Evolutionary conservation across 1,284 basidiomycete species (phyloP), one percentile per base, ranked within the genome.

Genomic region (Microbotryum lychnidis-dioicae): DNA sequence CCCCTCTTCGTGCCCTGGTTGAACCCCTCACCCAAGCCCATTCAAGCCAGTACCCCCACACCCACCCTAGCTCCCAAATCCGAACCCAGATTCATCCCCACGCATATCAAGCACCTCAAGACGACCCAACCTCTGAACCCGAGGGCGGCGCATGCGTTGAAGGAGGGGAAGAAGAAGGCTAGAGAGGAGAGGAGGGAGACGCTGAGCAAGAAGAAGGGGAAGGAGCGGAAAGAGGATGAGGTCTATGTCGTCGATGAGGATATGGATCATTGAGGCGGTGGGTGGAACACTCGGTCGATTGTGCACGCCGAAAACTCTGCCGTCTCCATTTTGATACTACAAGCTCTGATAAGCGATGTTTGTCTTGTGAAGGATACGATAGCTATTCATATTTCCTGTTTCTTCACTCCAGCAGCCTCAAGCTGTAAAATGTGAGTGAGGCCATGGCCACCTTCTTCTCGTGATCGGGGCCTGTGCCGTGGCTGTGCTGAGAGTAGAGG

Each of bases 61-160:
- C 54, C 44, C 9, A 42, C 37, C 37, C 14, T 4, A 51, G 20
- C 21, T 56, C 51, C 54, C 56, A 16, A 51, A 54, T 8, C 65
- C 54, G 50, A 58, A 50, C 44, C 63, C 56, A 23, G 54, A 50
- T 76, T 75, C 62, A 77, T 87, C 47, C 84, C 86, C 6, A 87
- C 90, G 0, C 86, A 89, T 70, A 80, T 92, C 72, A 94, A 93
- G 73, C 89, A 91, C 63, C 75, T 92, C n/a, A 81, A 81, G 25
- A 93, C 90, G 0, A 84, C 84, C 25, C 81, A 83, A 2, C 91
- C 91, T 0, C 84, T 82, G 68, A 87, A 93, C 71, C 84, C 87
- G 79, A 85, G 81, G 69, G 80, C 78, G 23, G 58, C 52, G 27
- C 33, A 58, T 16, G 21, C 31, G 21, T 56, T 53, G 25, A 57